Evolutionary conservation across 192 early-diverging fungal species (phyloP), one percentile per base, ranked within the genome.

Genomic region (Bifiguratus adelaidae): DNA sequence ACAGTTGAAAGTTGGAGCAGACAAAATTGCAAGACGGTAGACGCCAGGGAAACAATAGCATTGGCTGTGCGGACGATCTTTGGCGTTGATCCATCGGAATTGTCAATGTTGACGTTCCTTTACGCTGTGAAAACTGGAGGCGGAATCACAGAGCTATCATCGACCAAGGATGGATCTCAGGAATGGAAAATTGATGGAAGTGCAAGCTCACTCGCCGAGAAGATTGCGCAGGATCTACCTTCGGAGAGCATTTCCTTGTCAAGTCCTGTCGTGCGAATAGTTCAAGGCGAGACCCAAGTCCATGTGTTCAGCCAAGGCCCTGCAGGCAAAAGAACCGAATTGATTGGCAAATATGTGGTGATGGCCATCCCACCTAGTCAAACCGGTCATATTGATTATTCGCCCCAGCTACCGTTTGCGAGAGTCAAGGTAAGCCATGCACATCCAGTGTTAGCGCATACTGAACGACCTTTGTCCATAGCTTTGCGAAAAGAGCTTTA

Each of bases 401-500:
- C 35, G 32, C 49, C 49, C 9, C 26, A 24, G 7, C 20, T 51
- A 19, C 34, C 34, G 11, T 12, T 51, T 2, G 29, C 33, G 21
- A 44, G 49, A 44, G 32, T 24, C 22, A 51, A 51, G 32, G 49
- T 51, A 51, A 41, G 12, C 19, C 18, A n/a, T 12, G 25, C 16
- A 2, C 19, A 2, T 2, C 23, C 11, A 42, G 23, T 42, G 12
- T 12, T 19, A 12, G 2, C 23, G 12, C 12, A 15, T 2, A 30
- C 26, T 49, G 13, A 13, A 0, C 21, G n/a, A n/a, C n/a, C n/a
- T n/a, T 9, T 37, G 16, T 21, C 7, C 18, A 8, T 41, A 51
- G 49, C 27, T 51, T n/a, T 51, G 49, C 25, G 49, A 51, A 40
- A 51, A 51, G 22, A 24, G 26, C 5, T 51, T 51, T n/a, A 51